A percentile compares a stretch with the other conserved stretches of the same genome.
These are phyloP conservation scores for Penicillium desertorum DNA, from an alignment of 495 filamentous ascomycete genomes.

Conservation along the genomic window DNA sequence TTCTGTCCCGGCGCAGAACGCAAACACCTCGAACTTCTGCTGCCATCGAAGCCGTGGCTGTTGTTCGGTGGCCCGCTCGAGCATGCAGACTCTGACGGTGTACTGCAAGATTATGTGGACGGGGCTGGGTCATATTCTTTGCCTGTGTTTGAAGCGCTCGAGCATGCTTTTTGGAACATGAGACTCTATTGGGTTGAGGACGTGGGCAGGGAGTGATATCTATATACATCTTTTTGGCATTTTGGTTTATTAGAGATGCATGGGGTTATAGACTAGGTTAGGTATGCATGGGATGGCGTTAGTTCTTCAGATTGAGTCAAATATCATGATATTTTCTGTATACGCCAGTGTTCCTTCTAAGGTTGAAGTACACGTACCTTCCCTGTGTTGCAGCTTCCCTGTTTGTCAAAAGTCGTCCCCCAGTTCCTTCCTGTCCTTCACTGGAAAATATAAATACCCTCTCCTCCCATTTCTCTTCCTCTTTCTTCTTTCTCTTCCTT, in stretches of 20 bases:
- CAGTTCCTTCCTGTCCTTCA: neutral
- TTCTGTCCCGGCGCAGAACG: constrained; percentile 53
- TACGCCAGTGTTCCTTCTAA: neutral
- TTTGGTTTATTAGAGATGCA: neutral
- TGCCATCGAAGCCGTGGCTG: constrained; percentile 30
- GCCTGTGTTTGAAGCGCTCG: constrained; percentile 35
- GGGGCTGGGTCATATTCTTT: constrained; percentile 29
- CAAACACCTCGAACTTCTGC: constrained; percentile 38
- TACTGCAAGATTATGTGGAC: constrained; percentile 28
- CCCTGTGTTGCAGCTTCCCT: neutral
- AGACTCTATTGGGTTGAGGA: constrained; percentile 37
- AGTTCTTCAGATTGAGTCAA: neutral
- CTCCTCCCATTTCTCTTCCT: neutral
- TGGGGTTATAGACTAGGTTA: neutral
- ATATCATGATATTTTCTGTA: neutral
- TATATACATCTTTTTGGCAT: neutral
- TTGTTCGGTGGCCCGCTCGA: constrained; percentile 42
- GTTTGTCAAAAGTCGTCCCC: neutral
- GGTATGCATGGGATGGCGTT: constrained; percentile 4
- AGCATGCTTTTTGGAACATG: constrained; percentile 48
- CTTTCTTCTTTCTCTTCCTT: neutral
- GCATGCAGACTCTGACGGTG: constrained; percentile 27
- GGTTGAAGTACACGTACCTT: neutral
- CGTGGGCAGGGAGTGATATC: neutral
- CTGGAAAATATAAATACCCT: neutral